A percentile compares a stretch with the other conserved stretches of the same genome.
These are phyloP conservation scores for Phaeodactylum tricornutum DNA, from an alignment of 108 stramenopile species.

Conservation along the genomic window DNA sequence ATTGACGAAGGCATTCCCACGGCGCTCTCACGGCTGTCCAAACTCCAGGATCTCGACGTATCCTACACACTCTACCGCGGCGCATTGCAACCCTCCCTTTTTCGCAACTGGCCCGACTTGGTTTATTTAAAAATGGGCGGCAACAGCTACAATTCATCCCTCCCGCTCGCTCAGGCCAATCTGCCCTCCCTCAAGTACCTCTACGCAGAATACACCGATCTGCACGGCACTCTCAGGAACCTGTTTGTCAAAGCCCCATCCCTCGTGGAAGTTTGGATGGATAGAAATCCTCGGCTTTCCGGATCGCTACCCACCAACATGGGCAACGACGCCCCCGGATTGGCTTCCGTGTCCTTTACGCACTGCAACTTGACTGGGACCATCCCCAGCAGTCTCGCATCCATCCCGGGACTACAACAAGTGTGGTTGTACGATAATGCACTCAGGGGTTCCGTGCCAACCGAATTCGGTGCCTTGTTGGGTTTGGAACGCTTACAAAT, in stretches of 20 bases:
- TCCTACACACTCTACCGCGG: neutral
- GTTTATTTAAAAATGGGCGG: constrained; percentile 27
- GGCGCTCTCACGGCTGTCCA: neutral
- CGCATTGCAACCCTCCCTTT: neutral
- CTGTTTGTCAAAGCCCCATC: constrained; percentile 6
- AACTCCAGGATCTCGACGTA: constrained; percentile 1
- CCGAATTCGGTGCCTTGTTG: neutral
- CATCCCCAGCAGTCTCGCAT: neutral
- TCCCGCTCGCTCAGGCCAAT: constrained; percentile 13
- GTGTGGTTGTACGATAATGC: constrained; percentile 2
- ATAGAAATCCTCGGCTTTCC: constrained; percentile 18
- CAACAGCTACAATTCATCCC: constrained; percentile 21
- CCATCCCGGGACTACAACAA: neutral
- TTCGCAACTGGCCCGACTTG: constrained; percentile 4
- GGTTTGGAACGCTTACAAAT: neutral
- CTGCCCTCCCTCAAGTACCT: constrained; percentile 27
- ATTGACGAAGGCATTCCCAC: constrained; percentile 4
- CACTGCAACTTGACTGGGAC: neutral
- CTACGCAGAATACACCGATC: constrained; percentile 20
- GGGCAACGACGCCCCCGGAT: too few species aligned
- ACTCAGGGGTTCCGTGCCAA: neutral
- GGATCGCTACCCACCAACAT: constrained; percentile 38
- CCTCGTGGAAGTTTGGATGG: constrained; percentile 35
- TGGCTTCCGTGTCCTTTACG: neutral
- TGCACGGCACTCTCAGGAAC: constrained; percentile 24